Percentiles rank a stretch among this genome's conserved stretches.
phyloP scores from a whole-genome alignment of 2,329 filamentous ascomycete genomes.

The Metarhizium sp. region DNA sequence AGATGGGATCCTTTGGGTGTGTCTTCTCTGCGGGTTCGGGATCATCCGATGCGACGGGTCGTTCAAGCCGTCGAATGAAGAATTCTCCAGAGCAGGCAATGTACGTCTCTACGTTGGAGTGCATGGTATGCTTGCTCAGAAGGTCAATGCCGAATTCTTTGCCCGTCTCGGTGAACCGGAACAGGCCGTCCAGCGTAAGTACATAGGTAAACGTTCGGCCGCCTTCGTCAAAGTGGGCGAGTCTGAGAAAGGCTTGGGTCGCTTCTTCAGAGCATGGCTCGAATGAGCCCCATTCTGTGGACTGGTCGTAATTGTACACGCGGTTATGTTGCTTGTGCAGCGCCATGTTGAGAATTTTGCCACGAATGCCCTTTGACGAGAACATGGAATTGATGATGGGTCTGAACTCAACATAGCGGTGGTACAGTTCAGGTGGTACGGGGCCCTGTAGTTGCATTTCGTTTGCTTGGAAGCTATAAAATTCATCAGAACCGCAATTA shows the following conservation, averaged over 20 bases:
- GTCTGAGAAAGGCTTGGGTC: slow-evolving; percentile 70
- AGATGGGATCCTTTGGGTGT: slow-evolving; percentile 40
- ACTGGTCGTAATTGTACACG: slow-evolving; percentile 79
- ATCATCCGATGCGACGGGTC: slow-evolving; percentile 33
- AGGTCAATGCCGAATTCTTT: slow-evolving; percentile 93
- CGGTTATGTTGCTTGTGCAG: slow-evolving; percentile 84
- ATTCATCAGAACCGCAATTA: neutral
- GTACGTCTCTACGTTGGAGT: slow-evolving; percentile 84
- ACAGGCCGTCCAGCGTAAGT: slow-evolving; percentile 73
- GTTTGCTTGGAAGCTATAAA: slow-evolving; percentile 74
- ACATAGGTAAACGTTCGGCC: slow-evolving; percentile 88
- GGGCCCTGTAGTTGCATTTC: slow-evolving; percentile 83
- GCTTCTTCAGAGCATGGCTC: slow-evolving; percentile 59
- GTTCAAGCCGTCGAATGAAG: slow-evolving; percentile 63
- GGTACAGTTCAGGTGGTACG: slow-evolving; percentile 71
- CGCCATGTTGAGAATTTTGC: slow-evolving; percentile 71
- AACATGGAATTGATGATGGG: slow-evolving; percentile 90
- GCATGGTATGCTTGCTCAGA: slow-evolving; percentile 93
- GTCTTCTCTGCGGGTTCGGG: slow-evolving; percentile 34
- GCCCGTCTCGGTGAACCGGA: slow-evolving; percentile 90
- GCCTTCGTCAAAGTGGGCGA: slow-evolving; percentile 79
- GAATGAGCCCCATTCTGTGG: slow-evolving; percentile 64
- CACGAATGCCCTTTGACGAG: slow-evolving; percentile 64
- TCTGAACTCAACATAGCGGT: slow-evolving; percentile 87
- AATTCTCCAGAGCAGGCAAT: slow-evolving; percentile 92